A percentile compares a stretch with the other conserved stretches of the same genome.
These are phyloP conservation scores for Leucosporidium creatinivorum DNA, from an alignment of 768 basidiomycete species.

Conservation along the genomic window DNA sequence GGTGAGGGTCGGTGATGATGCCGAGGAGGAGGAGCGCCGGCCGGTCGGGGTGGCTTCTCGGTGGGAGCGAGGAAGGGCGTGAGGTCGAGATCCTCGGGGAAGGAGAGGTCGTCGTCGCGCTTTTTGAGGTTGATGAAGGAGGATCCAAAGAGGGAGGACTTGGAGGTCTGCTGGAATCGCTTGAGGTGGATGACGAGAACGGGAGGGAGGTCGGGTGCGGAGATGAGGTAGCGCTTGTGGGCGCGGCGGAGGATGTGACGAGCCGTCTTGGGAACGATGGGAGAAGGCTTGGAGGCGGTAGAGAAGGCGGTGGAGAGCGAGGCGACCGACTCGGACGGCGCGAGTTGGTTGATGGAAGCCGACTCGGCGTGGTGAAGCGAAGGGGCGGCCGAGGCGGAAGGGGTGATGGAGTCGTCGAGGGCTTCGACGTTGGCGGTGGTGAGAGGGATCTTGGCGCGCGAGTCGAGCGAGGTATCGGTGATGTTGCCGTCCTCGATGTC, in stretches of 20 bases:
- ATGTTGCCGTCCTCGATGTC: slow-evolving; percentile 11
- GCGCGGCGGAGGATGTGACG: slow-evolving; percentile 73
- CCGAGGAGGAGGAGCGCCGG: not conserved
- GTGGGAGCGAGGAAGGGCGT: slow-evolving; percentile 77
- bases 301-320: slow-evolving; percentile 5
- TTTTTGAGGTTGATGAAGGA: slow-evolving; percentile 60
- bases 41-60: slow-evolving; percentile 33
- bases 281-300: slow-evolving; percentile 1
- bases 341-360: not conserved
- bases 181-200: slow-evolving; percentile 88
- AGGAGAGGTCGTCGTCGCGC: slow-evolving; percentile 82
- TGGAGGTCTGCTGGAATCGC: slow-evolving; percentile 79
- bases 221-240: slow-evolving; percentile 91
- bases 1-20: not conserved
- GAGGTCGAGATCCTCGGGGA: slow-evolving; percentile 79
- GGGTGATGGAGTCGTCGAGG: not conserved
- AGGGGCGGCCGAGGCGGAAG: not conserved
- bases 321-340: slow-evolving; percentile 10
- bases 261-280: slow-evolving; percentile 42
- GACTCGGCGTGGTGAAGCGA: not conserved
- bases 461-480: not conserved
- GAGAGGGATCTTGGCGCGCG: not conserved
- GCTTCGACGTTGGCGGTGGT: slow-evolving; percentile 4
- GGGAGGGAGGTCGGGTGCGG: slow-evolving; percentile 61
- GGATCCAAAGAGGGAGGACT: slow-evolving; percentile 43